A percentile compares a stretch with the other conserved stretches of the same genome.
Conservation (phyloP, 345 rosid species). For the Tarenaya hassleriana region DNA sequence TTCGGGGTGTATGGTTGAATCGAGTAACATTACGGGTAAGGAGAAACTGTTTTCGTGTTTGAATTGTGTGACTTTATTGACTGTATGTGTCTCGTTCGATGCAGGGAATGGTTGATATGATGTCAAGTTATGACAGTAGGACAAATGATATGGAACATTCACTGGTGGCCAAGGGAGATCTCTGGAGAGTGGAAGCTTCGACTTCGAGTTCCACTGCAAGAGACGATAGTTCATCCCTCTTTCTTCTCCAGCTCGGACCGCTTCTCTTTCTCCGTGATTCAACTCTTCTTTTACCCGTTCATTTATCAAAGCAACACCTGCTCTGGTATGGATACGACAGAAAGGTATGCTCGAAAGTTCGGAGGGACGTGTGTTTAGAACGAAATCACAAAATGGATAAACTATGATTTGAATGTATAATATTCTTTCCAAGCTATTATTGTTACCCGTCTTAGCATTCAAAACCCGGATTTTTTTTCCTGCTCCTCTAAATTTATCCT, state of each 20-base stretch:
- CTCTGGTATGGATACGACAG: constrained; percentile 98
- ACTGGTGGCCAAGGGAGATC: constrained; percentile 86
- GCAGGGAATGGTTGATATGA: constrained; percentile 69
- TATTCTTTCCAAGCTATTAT: too few species aligned
- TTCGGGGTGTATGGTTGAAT: too few species aligned
- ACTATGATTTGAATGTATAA: too few species aligned
- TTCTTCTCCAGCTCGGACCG: constrained; percentile 94
- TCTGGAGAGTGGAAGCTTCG: constrained; percentile 91
- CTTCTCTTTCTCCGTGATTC: constrained; percentile 82
- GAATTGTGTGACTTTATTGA: too few species aligned
- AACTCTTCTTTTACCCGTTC: constrained; percentile 85
- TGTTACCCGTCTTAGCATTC: too few species aligned
- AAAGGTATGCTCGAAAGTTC: constrained; percentile 47
- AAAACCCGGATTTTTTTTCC: constrained; percentile 8
- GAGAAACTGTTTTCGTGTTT: too few species aligned
- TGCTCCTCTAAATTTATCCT: background rate
- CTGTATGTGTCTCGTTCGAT: background rate
- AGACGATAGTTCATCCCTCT: constrained; percentile 67
- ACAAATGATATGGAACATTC: constrained; percentile 65
- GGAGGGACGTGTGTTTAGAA: too few species aligned
- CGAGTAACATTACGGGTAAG: too few species aligned
- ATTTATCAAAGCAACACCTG: constrained; percentile 91
- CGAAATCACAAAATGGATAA: too few species aligned
- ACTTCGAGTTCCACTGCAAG: constrained; percentile 55
- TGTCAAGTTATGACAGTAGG: constrained; percentile 75